phyloP scores from a whole-genome alignment of 371 early-diverging fungal species.

The Circinella minor region DNA sequence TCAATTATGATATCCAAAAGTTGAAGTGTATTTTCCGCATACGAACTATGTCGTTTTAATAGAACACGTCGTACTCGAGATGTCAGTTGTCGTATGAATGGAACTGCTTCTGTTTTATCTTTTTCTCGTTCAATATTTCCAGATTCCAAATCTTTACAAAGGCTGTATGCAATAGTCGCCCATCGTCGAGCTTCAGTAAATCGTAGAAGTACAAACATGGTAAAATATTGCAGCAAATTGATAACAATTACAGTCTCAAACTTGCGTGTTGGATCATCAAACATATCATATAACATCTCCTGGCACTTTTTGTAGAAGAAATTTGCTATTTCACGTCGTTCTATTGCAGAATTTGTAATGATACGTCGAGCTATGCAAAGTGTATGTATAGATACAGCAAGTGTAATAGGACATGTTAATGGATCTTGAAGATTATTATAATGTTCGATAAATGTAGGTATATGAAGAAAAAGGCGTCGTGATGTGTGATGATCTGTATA shows the following conservation, averaged over 20 bases:
- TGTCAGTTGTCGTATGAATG: no score
- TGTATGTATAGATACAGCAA: conserved; percentile 17
- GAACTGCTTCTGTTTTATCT: background rate
- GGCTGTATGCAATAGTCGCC: background rate
- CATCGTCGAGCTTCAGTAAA: conserved; percentile 5
- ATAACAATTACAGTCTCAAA: conserved; percentile 22
- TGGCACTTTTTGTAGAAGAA: conserved; percentile 18
- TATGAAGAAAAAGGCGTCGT: conserved; percentile 10
- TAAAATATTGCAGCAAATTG: background rate
- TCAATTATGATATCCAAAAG: background rate
- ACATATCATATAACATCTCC: conserved; percentile 18
- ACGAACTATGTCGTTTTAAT: background rate
- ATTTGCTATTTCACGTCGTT: conserved; percentile 20
- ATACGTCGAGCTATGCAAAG: background rate
- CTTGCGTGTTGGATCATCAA: conserved; percentile 25
- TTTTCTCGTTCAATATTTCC: background rate
- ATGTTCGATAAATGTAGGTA: conserved; percentile 7
- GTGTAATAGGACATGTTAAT: conserved; percentile 13
- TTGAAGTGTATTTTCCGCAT: background rate
- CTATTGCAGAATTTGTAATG: background rate
- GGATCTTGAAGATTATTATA: conserved; percentile 16
- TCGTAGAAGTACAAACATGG: background rate
- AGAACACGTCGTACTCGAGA: background rate
- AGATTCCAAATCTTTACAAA: conserved; percentile 7
- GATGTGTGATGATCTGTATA: background rate